Evolutionary conservation across 306 rosid species (phyloP).

Genomic region (Ziziphus jujuba): DNA sequence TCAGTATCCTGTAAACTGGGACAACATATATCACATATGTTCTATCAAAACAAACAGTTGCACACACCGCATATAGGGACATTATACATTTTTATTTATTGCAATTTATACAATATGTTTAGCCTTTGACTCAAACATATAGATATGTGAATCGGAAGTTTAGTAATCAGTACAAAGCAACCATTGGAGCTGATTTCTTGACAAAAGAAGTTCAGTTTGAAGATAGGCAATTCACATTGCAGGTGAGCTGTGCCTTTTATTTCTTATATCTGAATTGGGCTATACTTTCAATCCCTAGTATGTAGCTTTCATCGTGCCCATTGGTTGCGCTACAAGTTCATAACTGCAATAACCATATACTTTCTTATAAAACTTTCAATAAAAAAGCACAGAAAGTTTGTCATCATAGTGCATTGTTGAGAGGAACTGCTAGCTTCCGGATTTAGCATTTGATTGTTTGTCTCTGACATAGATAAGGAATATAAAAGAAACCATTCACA

Average conservation of each 20-base stretch:
- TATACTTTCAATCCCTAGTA: not conserved
- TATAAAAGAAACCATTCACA: not conserved
- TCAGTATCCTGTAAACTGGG: slow-evolving; percentile 48
- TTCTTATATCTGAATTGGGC: not conserved
- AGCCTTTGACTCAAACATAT: not conserved
- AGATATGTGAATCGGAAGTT: slow-evolving; percentile 95
- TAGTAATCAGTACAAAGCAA: slow-evolving; percentile 94
- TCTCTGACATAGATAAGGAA: no score
- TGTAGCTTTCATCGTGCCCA: not conserved
- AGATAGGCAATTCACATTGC: slow-evolving; percentile 87
- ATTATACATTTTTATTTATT: not conserved
- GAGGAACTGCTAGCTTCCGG: no score
- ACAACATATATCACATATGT: slow-evolving; percentile 22
- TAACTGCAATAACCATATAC: not conserved
- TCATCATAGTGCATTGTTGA: no score
- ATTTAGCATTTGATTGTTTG: no score
- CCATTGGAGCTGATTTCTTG: slow-evolving; percentile 93
- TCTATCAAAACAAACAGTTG: not conserved
- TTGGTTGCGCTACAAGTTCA: not conserved
- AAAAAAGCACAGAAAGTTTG: no score
- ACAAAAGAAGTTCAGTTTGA: slow-evolving; percentile 96
- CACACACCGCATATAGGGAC: not conserved
- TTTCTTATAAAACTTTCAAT: no score
- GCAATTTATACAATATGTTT: not conserved
- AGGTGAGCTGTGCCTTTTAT: slow-evolving; percentile 41